Evolutionary conservation across 352 stramenopile genomes (phyloP), one percentile per base, ranked within the genome.

Genomic region (Globisporangium spinosum): DNA sequence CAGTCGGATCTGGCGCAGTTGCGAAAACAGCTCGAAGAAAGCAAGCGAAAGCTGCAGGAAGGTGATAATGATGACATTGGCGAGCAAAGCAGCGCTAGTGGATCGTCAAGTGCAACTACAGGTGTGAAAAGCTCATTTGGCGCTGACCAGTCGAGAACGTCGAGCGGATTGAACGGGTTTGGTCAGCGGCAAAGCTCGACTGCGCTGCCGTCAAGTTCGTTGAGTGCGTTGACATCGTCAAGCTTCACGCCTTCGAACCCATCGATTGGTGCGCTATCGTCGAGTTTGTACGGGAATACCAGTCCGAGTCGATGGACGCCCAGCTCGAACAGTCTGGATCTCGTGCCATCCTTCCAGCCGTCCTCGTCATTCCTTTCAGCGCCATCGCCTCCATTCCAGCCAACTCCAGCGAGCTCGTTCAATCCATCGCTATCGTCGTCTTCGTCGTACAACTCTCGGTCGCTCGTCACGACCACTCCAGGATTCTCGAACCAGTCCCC

Each of bases 11-110:
- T 93, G 49, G 83, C 79, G 13, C 70, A 76, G 38, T 62, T 91
- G 59, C 83, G 74, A 22, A 70, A 80, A n/a, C 71, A 91, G 35
- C 68, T 91, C 6, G 83, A 93, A 73, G 83, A 90, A 53, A 89
- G 74, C 67, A 89, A 90, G 38, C 79, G 80, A 38, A 79, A 88
- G 38, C 65, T 91, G 12, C 68, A 87, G 23, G 76, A 77, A 20
- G 71, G 78, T 6, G 70, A 80, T 34, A n/a, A 59, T 15, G 34
- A 47, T 15, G 20, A 15, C 8, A 34, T 23, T 49, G 15, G 13
- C 43, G 12, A 60, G 38, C 12, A 13, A 53, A 68, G 2, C 25
- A 53, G 17, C 38, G 17, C 57, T 13, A 61, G 43, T 51, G 43
- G 43, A 8, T 49, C 43, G 17, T 49, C 34, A 5, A 62, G 22